Evolutionary conservation across 768 basidiomycete genomes (phyloP).

Genomic region (Clavulina sp.): DNA sequence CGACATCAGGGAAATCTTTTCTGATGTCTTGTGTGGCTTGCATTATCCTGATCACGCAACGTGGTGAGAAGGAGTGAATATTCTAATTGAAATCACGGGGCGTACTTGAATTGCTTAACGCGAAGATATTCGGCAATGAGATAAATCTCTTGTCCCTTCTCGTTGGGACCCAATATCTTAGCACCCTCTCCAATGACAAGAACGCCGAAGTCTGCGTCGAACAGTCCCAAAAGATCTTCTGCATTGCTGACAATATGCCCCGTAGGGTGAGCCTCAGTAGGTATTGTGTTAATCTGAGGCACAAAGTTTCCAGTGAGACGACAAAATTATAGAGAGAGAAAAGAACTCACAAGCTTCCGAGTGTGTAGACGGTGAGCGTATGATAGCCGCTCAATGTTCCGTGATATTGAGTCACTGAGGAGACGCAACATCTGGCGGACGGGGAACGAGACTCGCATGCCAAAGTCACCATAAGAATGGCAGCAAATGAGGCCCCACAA

Average conservation of each 20-base stretch:
- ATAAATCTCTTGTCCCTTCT: conserved; percentile 60
- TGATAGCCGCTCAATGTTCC: conserved; percentile 61
- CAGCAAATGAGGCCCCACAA: conserved; percentile 70
- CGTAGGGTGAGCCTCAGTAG: conserved; percentile 47
- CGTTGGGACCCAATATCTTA: conserved; percentile 50
- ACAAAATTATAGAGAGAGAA: not conserved
- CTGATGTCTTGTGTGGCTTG: conserved; percentile 54
- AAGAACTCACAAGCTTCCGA: conserved; percentile 45
- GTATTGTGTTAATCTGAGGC: conserved; percentile 48
- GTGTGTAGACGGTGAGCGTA: conserved; percentile 61
- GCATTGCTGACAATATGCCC: conserved; percentile 69
- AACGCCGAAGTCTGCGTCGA: conserved; percentile 63
- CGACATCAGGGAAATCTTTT: conserved; percentile 54
- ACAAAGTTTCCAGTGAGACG: not conserved
- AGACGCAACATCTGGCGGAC: conserved; percentile 69
- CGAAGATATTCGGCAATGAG: conserved; percentile 68
- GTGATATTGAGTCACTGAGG: conserved; percentile 59
- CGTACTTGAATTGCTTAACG: conserved; percentile 49
- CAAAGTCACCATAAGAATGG: conserved; percentile 55
- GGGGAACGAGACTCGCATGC: conserved; percentile 77
- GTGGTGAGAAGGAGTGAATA: not conserved
- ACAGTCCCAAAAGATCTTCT: conserved; percentile 57
- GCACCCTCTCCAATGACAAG: conserved; percentile 54
- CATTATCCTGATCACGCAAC: conserved; percentile 29
- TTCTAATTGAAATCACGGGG: conserved; percentile 8